Percentiles rank a stretch among this genome's conserved stretches.
Conservation (phyloP, 306 rosid genomes). For the Vachellia collinsii region DNA sequence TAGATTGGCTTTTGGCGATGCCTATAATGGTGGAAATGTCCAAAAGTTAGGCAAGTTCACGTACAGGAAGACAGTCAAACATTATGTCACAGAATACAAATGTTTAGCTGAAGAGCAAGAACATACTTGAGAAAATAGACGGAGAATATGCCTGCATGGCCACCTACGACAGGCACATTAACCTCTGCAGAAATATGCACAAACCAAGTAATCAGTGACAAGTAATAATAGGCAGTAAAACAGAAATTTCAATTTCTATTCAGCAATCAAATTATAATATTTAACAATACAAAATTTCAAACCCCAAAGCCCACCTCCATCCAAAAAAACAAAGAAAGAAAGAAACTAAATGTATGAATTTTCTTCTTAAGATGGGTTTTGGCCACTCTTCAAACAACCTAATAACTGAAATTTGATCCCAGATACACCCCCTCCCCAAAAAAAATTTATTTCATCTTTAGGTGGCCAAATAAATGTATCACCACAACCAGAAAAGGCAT, state of each 20-base stretch:
- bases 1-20: conserved; percentile 81
- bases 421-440: neutral
- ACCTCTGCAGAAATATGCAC: conserved; percentile 68
- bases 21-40: conserved; percentile 50
- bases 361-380: neutral
- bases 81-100: conserved; percentile 9
- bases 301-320: neutral
- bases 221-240: neutral
- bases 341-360: neutral
- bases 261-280: neutral
- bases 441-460: neutral
- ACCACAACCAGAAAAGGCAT: conserved; percentile 6
- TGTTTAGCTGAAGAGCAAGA: neutral
- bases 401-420: neutral
- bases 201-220: conserved; percentile 17
- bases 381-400: neutral
- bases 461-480: too few relatives aligned
- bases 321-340: neutral
- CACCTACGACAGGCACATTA: conserved; percentile 96
- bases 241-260: conserved; percentile 13
- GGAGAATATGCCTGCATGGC: conserved; percentile 99
- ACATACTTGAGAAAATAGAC: conserved; percentile 89
- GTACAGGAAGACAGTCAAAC: conserved; percentile 19
- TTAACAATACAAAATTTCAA: neutral
- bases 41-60: conserved; percentile 21